Evolutionary conservation across 2,329 filamentous ascomycete species (phyloP), one percentile per base, ranked within the genome.

Genomic region (Colletotrichum shisoi): DNA sequence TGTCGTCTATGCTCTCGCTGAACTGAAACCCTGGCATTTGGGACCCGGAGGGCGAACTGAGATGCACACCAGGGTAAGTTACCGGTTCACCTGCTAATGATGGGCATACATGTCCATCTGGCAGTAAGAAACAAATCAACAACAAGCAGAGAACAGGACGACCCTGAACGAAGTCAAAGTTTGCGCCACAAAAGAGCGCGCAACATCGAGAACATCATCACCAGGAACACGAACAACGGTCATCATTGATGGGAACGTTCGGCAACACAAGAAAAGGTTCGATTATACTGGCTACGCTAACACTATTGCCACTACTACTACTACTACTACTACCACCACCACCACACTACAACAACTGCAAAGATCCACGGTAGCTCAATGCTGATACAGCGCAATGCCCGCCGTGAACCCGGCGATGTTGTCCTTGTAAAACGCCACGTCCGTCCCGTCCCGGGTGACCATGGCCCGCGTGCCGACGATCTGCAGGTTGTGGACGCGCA

Each of bases 401-500:
- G 75, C 75, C 27, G 79, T 75, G 62, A 78, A 82, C 3, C 75
- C 75, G 31, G 79, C 79, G 65, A 74, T 73, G 21, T 82, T 81
- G 59, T 79, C 79, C 34, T 69, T 71, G 52, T 72, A 79, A 62
- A 68, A 71, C 6, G 79, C 79, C 3, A 82, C 68, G 57, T 75
- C 73, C 15, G 54, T 59, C 8, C 77, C 78, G 44, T 79, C 69
- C 54, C 75, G 71, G 57, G 75, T 78, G 45, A 82, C 70, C 80
- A 83, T 82, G 63, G 73, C 74, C 64, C 71, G 72, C 15, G 76
- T 73, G 34, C 81, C 81, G 48, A 83, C 77, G 5, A 81, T 83
- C 72, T 83, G 82, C 52, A 83, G 73, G 63, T 80, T 81, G 71
- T 81, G 81, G 56, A 81, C 73, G 57, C 75, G 76, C 24, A 82